Evolutionary conservation across 352 stramenopile species (phyloP).

Genomic region (Pythium utonaiense): DNA sequence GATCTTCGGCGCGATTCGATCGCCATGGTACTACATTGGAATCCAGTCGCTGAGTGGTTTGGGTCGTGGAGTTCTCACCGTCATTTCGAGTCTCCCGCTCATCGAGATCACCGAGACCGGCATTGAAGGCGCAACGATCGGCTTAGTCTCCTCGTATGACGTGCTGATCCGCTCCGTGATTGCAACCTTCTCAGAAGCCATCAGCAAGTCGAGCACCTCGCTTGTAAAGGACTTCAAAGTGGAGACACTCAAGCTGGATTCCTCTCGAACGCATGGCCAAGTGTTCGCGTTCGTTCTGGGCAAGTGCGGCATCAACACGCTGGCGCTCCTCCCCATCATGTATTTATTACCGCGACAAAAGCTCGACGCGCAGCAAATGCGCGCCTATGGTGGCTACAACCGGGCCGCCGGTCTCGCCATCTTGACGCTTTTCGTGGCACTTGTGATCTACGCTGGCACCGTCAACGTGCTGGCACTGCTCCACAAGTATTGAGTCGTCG

Average conservation of each 20-base stretch:
- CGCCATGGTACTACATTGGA: constrained; percentile 42
- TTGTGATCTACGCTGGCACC: constrained; percentile 20
- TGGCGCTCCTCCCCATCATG: constrained; percentile 25
- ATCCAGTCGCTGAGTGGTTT: constrained; percentile 45
- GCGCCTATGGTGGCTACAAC: constrained; percentile 26
- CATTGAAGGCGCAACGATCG: constrained; percentile 64
- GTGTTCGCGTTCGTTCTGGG: constrained; percentile 22
- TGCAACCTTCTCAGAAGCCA: constrained; percentile 51
- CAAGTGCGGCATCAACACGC: constrained; percentile 22
- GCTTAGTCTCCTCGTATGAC: constrained; percentile 56
- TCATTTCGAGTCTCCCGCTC: constrained; percentile 59
- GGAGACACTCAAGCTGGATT: constrained; percentile 5
- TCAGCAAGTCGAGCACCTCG: constrained; percentile 41
- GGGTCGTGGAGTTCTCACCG: constrained; percentile 29
- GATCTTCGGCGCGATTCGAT: constrained; percentile 45
- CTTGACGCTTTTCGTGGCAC: constrained; percentile 17
- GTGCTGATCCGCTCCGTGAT: constrained; percentile 62
- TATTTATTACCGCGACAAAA: constrained; percentile 35
- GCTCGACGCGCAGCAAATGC: constrained; percentile 33
- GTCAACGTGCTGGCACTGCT: constrained; percentile 25
- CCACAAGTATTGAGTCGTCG: constrained; percentile 21
- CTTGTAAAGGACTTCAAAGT: constrained; percentile 39
- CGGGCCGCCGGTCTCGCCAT: constrained; percentile 22
- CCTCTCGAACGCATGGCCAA: constrained; percentile 13
- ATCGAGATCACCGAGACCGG: constrained; percentile 73